phyloP scores from a whole-genome alignment of 768 basidiomycete genomes.

The Trametes villosa region DNA sequence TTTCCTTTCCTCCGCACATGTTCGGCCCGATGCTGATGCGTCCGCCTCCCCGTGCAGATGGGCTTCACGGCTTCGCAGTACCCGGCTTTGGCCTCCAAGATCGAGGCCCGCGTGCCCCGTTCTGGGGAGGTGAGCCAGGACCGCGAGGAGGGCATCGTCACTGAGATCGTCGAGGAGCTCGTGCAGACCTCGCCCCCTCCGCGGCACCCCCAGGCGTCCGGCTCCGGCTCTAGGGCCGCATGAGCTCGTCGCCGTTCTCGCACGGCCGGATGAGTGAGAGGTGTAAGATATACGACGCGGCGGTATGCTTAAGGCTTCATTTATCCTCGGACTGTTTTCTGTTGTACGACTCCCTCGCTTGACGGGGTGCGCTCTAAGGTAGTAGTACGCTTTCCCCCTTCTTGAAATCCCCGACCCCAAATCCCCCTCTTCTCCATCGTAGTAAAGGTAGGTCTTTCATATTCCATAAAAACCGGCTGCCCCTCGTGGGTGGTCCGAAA shows the following conservation, averaged over 20 bases:
- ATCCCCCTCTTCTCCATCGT: neutral
- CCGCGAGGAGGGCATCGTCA: constrained; percentile 32
- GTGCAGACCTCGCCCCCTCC: constrained; percentile 19
- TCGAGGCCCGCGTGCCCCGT: constrained; percentile 35
- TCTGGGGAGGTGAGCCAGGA: constrained; percentile 22
- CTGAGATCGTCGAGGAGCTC: constrained; percentile 34
- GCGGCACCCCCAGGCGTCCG: constrained; percentile 11
- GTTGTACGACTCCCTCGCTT: neutral
- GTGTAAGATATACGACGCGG: constrained; percentile 14
- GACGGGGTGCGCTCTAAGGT: neutral
- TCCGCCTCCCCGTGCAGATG: constrained; percentile 51
- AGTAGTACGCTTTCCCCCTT: neutral
- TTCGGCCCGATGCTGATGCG: constrained; percentile 1
- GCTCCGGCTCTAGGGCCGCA: constrained; percentile 15
- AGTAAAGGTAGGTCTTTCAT: neutral
- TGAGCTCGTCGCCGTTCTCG: neutral
- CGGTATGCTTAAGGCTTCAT: constrained; percentile 15
- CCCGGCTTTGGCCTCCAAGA: constrained; percentile 56
- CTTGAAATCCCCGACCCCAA: neutral
- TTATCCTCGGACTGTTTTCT: constrained; percentile 9
- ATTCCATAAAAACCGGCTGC: neutral
- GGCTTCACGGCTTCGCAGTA: constrained; percentile 67
- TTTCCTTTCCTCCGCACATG: neutral
- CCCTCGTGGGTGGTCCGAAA: neutral
- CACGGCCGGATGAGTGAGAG: neutral